Base-by-base conservation (phyloP, 2,329 filamentous ascomycete genomes). In the Paraphaeosphaeria sporulosa region DNA sequence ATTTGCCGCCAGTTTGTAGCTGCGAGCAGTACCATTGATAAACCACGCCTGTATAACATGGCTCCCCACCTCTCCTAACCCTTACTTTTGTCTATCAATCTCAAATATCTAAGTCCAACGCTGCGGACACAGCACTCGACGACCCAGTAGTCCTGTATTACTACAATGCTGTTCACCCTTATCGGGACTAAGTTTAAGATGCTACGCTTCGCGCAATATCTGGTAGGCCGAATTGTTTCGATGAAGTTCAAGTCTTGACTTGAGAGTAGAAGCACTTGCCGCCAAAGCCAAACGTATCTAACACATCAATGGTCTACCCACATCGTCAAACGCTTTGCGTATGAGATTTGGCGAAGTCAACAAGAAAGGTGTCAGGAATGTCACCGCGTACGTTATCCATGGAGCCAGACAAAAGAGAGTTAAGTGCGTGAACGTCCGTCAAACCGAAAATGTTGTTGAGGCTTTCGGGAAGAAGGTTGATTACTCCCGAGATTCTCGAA, bases 291-390 rank as follows among this genome's bases (percentile, higher is more conserved):
- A 32, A 36, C 48, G 48, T 12, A 51, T 51, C 15, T 32, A 51
- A n/a, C 48, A 36, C 32, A 51, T 51, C 19, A 36, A 51, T 13
- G 48, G 32, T 3, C 30, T 51, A 4, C 48, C 32, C 23, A 9
- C 30, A 13, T 36, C n/a, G 36, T 27, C 30, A 19, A n/a, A 36
- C n/a, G 38, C 48, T 13, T n/a, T 51, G 30, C 30, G 48, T 9
- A 51, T 51, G 48, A 51, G 48, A 13, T 48, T 51, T 15, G 48
- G 27, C 8, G 48, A 51, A 23, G 48, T 51, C 30, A 30, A 51
- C 48, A 51, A 38, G 32, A 51, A 38, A n/a, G 48, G 48, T 10
- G 15, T 51, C 3, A 36, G n/a, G 30, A 36, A 38, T n/a, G 23
- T 51, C 30, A 51, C 48, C 38, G 30, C 48, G 4, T 51, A 51